Conservation (phyloP, 108 stramenopile species). For the Phaeodactylum tricornutum region DNA sequence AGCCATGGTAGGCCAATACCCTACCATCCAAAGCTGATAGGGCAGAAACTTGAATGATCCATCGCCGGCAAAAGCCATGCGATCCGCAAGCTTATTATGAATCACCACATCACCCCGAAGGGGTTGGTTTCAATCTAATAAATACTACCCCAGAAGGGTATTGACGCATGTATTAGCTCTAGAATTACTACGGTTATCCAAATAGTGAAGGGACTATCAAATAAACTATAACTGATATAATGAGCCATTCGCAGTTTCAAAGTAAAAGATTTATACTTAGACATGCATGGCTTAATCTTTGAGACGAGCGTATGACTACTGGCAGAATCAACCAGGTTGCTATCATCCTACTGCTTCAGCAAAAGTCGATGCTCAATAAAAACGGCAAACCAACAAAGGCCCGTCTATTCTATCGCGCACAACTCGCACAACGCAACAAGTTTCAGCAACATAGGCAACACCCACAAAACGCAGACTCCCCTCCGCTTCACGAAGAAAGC, state of each 20-base stretch:
- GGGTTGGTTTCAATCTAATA: conserved; percentile 95
- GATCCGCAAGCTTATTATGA: conserved; percentile 94
- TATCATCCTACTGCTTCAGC: too few relatives aligned
- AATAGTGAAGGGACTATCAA: conserved; percentile 98
- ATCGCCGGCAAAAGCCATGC: conserved; percentile 68
- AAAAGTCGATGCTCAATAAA: too few relatives aligned
- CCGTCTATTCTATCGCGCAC: too few relatives aligned
- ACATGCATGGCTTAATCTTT: conserved; percentile 99
- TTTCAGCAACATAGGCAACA: too few relatives aligned
- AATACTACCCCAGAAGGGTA: conserved; percentile 84
- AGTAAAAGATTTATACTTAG: conserved; percentile 94
- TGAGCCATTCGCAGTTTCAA: conserved; percentile 95
- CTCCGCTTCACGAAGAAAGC: too few relatives aligned
- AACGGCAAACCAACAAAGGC: too few relatives aligned
- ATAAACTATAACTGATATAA: conserved; percentile 99
- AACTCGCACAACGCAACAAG: too few relatives aligned
- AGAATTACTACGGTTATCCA: conserved; percentile 98
- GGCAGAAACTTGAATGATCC: conserved; percentile 96
- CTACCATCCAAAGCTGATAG: conserved; percentile 97
- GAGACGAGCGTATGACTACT: conserved; percentile 99
- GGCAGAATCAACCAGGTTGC: conserved; percentile 99
- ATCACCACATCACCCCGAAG: conserved; percentile 85
- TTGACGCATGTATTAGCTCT: conserved; percentile 96
- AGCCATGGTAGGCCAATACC: conserved; percentile 95
- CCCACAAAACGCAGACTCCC: too few relatives aligned